A percentile compares a stretch with the other conserved stretches of the same genome.
phyloP scores from a whole-genome alignment of 1,139 yeast species.

The Scheffersomyces insectosa region DNA sequence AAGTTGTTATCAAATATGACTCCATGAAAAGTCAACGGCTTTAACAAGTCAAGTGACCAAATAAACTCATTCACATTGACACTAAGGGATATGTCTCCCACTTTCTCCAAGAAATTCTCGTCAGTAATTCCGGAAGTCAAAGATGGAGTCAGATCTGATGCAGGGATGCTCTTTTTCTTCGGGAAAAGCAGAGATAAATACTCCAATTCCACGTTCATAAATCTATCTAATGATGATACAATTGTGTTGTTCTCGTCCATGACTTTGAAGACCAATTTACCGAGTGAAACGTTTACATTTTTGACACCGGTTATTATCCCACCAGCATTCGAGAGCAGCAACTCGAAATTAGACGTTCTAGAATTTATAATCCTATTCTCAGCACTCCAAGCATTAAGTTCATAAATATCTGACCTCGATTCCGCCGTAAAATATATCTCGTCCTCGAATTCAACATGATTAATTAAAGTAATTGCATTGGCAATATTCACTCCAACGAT shows the following conservation, averaged over 20 bases:
- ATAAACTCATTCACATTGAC: conserved; percentile 10
- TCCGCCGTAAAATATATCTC: conserved; percentile 9
- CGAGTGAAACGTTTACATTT: conserved; percentile 11
- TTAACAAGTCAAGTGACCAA: conserved; percentile 12
- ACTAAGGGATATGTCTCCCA: conserved; percentile 19
- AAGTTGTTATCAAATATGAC: conserved; percentile 19
- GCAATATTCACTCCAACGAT: conserved; percentile 7
- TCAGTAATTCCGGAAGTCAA: conserved; percentile 3
- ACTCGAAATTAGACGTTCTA: conserved; percentile 7
- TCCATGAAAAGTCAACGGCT: conserved; percentile 18
- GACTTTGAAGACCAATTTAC: conserved; percentile 11
- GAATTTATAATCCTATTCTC: conserved; percentile 9
- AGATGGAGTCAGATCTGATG: too few species aligned
- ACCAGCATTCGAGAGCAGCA: conserved; percentile 16
- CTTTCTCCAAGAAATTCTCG: conserved; percentile 1
- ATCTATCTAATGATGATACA: background rate
- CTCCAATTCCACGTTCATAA: conserved; percentile 20
- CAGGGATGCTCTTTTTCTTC: background rate
- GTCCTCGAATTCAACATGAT: conserved; percentile 7
- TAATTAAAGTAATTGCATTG: conserved; percentile 7
- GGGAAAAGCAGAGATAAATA: conserved; percentile 7
- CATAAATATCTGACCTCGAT: conserved; percentile 6
- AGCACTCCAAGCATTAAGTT: conserved; percentile 8
- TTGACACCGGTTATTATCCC: conserved; percentile 14
- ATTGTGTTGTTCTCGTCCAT: conserved; percentile 13